A percentile compares a stretch with the other conserved stretches of the same genome.
Conservation (phyloP, 768 basidiomycete genomes). For the Pulveroboletus ravenelii region DNA sequence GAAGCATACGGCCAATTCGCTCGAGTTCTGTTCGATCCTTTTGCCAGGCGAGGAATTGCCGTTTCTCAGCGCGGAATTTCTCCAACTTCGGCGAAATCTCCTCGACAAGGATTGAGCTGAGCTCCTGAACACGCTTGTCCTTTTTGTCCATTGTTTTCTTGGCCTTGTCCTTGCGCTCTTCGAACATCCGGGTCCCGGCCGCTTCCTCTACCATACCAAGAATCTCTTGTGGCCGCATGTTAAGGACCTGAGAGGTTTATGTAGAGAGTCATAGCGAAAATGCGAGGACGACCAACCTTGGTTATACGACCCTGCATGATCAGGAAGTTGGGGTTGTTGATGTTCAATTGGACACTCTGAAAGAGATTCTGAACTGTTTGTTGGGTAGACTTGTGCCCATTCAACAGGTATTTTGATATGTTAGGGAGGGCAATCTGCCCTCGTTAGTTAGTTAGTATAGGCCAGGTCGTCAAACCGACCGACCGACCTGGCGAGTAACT, state of each 20-base stretch:
- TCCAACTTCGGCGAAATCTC: slow-evolving; percentile 95
- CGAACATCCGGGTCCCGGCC: slow-evolving; percentile 98
- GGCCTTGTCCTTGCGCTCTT: slow-evolving; percentile 96
- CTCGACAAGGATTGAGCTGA: slow-evolving; percentile 71
- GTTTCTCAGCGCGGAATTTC: slow-evolving; percentile 84
- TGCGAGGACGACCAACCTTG: slow-evolving; percentile 50
- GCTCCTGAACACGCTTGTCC: slow-evolving; percentile 91
- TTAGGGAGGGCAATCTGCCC: slow-evolving; percentile 89
- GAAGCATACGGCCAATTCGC: slow-evolving; percentile 70
- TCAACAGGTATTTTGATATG: slow-evolving; percentile 89
- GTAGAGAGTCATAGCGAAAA: not conserved
- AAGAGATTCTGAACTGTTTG: slow-evolving; percentile 85
- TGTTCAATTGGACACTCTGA: slow-evolving; percentile 95
- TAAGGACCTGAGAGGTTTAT: slow-evolving; percentile 54
- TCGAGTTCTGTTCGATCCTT: slow-evolving; percentile 87
- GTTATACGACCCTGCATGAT: slow-evolving; percentile 99
- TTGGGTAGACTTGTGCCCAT: slow-evolving; percentile 91
- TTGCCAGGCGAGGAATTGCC: slow-evolving; percentile 84
- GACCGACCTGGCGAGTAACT: slow-evolving; percentile 85
- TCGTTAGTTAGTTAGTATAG: not conserved
- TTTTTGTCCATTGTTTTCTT: slow-evolving; percentile 95
- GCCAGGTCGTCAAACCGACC: not conserved
- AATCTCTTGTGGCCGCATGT: slow-evolving; percentile 98
- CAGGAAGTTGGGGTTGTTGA: slow-evolving; percentile 99
- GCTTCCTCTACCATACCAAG: slow-evolving; percentile 99